phyloP scores from a whole-genome alignment of 495 filamentous ascomycete species.

The Aspergillus bertholletiae region DNA sequence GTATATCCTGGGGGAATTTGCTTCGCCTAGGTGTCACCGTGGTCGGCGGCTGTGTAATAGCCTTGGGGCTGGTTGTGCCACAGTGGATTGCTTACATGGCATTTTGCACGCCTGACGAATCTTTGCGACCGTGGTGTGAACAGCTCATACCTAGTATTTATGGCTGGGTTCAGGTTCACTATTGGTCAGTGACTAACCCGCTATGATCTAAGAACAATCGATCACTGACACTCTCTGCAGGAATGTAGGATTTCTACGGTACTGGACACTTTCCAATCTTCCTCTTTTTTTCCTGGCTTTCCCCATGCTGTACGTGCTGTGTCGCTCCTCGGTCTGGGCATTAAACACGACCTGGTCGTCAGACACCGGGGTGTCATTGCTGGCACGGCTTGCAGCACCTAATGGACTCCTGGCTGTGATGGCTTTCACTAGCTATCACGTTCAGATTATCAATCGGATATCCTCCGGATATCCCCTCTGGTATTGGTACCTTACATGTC shows the following conservation, averaged over 20 bases:
- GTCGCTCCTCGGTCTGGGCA: constrained; percentile 54
- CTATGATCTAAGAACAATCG: background rate
- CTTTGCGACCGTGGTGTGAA: constrained; percentile 69
- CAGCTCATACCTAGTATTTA: constrained; percentile 77
- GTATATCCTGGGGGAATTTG: constrained; percentile 21
- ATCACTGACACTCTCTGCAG: constrained; percentile 43
- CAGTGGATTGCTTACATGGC: constrained; percentile 71
- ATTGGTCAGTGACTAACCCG: constrained; percentile 63
- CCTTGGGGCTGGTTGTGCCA: constrained; percentile 61
- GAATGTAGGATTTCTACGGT: constrained; percentile 82
- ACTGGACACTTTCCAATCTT: constrained; percentile 84
- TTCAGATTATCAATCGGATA: constrained; percentile 89
- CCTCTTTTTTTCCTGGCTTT: constrained; percentile 83
- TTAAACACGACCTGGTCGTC: constrained; percentile 23
- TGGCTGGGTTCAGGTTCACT: constrained; percentile 78
- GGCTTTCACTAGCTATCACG: constrained; percentile 77
- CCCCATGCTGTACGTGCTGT: constrained; percentile 72
- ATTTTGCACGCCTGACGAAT: constrained; percentile 54
- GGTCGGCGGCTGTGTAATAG: constrained; percentile 64
- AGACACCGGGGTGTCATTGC: constrained; percentile 47
- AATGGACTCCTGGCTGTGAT: constrained; percentile 70
- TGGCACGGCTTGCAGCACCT: constrained; percentile 53
- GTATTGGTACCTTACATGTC: constrained; percentile 73
- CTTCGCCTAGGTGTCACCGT: constrained; percentile 53
- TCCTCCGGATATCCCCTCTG: constrained; percentile 86